A percentile compares a stretch with the other conserved stretches of the same genome.
These are phyloP conservation scores for Moricandia moricandioides DNA, from an alignment of 345 rosid genomes.

Conservation along the genomic window DNA sequence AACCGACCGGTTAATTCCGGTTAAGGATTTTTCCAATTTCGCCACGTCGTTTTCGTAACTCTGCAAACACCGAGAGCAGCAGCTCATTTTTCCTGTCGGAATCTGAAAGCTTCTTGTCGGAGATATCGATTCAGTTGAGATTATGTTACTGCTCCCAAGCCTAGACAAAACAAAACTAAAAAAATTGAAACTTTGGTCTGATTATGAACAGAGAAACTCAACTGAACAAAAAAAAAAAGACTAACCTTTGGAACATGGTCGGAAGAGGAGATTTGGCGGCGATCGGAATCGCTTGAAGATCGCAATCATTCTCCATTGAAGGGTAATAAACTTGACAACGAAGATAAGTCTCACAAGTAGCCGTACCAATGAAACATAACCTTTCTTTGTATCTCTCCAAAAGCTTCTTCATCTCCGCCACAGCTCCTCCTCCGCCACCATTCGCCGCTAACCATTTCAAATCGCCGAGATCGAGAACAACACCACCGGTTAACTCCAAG, in stretches of 20 bases:
- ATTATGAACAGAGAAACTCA: neutral
- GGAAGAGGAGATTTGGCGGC: slow-evolving; percentile 60
- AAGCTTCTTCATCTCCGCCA: slow-evolving; percentile 66
- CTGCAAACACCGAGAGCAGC: slow-evolving; percentile 66
- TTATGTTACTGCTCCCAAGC: slow-evolving; percentile 40
- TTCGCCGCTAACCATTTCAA: slow-evolving; percentile 87
- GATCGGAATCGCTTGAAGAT: slow-evolving; percentile 88
- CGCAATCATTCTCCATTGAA: slow-evolving; percentile 90
- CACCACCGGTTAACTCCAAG: slow-evolving; percentile 48
- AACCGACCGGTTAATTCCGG: slow-evolving; percentile 47
- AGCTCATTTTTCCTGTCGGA: slow-evolving; percentile 39
- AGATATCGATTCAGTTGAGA: slow-evolving; percentile 49
- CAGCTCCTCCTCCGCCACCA: slow-evolving; percentile 47
- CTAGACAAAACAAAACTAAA: slow-evolving; percentile 33
- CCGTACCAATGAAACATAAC: slow-evolving; percentile 83
- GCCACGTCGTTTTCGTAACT: slow-evolving; percentile 66
- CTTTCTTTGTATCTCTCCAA: slow-evolving; percentile 49
- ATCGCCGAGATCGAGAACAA: slow-evolving; percentile 84
- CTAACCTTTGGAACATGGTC: slow-evolving; percentile 61
- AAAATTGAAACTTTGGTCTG: neutral
- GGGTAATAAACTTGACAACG: slow-evolving; percentile 91
- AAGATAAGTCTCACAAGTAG: slow-evolving; percentile 90
- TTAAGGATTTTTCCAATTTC: slow-evolving; percentile 44
- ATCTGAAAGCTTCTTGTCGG: slow-evolving; percentile 54
- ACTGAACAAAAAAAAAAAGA: neutral